Conservation (phyloP, 1,139 yeast genomes). For the Pneumocystis murina region DNA sequence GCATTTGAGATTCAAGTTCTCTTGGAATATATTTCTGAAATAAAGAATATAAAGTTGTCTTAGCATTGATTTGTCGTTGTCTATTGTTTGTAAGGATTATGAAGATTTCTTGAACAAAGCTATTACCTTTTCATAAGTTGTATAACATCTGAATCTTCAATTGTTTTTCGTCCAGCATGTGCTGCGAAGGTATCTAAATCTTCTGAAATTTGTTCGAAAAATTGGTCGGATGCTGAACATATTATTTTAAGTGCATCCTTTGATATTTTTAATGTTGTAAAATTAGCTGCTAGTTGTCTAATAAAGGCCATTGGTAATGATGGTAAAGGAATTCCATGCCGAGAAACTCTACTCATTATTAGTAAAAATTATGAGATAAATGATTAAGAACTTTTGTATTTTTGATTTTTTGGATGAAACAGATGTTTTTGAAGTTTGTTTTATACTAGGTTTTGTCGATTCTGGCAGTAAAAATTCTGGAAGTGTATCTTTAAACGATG, state of each 20-base stretch:
- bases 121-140: constrained; percentile 19
- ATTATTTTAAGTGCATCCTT: constrained; percentile 20
- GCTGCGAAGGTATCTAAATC: constrained; percentile 21
- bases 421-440: background rate
- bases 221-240: constrained; percentile 18
- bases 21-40: constrained; percentile 1
- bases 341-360: background rate
- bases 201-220: constrained; percentile 18
- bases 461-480: background rate
- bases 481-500: background rate
- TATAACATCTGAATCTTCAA: constrained; percentile 21
- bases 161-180: constrained; percentile 21
- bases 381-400: background rate
- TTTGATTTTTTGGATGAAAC: background rate
- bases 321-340: background rate
- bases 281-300: background rate
- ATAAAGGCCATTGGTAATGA: background rate
- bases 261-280: constrained; percentile 8
- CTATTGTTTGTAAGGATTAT: background rate
- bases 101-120: background rate
- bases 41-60: background rate
- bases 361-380: background rate
- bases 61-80: background rate
- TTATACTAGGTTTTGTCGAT: background rate
- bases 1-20: background rate